phyloP scores from a whole-genome alignment of 805 yeast species.

The Cyberlindnera mycetangii region DNA sequence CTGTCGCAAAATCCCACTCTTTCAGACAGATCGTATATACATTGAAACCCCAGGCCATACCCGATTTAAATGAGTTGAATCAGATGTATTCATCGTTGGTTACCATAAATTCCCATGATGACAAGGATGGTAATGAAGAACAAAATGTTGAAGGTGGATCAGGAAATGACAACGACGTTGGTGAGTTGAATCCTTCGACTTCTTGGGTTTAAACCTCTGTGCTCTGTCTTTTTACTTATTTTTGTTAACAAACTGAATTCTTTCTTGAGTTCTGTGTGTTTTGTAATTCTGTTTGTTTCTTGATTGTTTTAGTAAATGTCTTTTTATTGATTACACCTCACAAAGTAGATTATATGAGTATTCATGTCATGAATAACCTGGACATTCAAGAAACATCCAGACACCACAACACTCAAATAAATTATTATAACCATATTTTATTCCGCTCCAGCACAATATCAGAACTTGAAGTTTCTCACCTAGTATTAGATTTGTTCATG shows the following conservation, averaged over 20 bases:
- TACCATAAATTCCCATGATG: not conserved
- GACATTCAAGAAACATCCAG: not conserved
- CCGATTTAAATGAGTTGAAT: slow-evolving; percentile 44
- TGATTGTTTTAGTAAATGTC: not conserved
- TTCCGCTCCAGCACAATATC: too few species aligned
- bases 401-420: too few species aligned
- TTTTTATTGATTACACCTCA: not conserved
- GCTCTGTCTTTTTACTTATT: not conserved
- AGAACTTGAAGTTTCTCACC: too few species aligned
- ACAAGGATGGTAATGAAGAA: not conserved
- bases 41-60: slow-evolving; percentile 44
- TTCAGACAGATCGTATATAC: slow-evolving; percentile 52
- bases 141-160: not conserved
- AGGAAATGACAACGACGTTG: not conserved
- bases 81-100: slow-evolving; percentile 1
- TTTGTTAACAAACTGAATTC: not conserved
- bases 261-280: not conserved
- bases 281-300: not conserved
- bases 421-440: too few species aligned
- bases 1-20: slow-evolving; percentile 45
- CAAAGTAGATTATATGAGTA: not conserved
- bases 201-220: not conserved
- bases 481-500: too few species aligned
- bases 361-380: too few species aligned
- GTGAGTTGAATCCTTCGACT: not conserved